phyloP scores from a whole-genome alignment of 768 basidiomycete species.

The Lactifluus piperatus region DNA sequence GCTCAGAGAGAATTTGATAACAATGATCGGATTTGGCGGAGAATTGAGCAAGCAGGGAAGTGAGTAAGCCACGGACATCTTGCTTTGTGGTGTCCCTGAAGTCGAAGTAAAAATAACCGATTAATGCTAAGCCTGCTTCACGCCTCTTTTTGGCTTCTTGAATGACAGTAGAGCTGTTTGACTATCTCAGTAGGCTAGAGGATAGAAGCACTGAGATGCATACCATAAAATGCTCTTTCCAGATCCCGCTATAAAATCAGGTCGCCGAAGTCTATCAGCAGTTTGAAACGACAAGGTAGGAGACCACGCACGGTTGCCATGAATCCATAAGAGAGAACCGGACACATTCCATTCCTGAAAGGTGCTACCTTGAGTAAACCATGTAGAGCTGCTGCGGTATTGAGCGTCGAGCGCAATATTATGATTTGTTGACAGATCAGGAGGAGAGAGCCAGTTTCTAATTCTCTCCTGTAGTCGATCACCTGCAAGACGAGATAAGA shows the following conservation, averaged over 20 bases:
- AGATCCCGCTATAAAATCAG: not conserved
- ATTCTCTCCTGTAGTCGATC: not conserved
- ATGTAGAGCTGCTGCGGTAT: not conserved
- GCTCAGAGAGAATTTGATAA: no score
- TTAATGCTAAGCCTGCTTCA: not conserved
- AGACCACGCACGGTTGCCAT: not conserved
- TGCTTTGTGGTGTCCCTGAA: not conserved
- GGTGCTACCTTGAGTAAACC: not conserved
- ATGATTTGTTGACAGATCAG: conserved; percentile 2
- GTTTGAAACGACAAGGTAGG: not conserved
- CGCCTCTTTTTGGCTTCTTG: not conserved
- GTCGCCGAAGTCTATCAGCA: not conserved
- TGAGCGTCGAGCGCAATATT: not conserved
- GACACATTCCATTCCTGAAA: not conserved
- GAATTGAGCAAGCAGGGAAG: no score
- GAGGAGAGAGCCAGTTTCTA: not conserved
- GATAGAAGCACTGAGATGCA: not conserved
- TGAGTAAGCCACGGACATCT: no score
- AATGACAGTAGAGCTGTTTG: not conserved
- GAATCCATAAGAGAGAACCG: not conserved
- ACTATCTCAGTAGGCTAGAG: not conserved
- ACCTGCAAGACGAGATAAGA: not conserved
- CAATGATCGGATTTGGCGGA: no score
- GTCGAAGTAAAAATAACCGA: not conserved
- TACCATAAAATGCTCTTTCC: conserved; percentile 5